These are phyloP conservation scores for Falciphora oryzae DNA, from an alignment of 2,329 filamentous ascomycete species.

Conservation along the genomic window DNA sequence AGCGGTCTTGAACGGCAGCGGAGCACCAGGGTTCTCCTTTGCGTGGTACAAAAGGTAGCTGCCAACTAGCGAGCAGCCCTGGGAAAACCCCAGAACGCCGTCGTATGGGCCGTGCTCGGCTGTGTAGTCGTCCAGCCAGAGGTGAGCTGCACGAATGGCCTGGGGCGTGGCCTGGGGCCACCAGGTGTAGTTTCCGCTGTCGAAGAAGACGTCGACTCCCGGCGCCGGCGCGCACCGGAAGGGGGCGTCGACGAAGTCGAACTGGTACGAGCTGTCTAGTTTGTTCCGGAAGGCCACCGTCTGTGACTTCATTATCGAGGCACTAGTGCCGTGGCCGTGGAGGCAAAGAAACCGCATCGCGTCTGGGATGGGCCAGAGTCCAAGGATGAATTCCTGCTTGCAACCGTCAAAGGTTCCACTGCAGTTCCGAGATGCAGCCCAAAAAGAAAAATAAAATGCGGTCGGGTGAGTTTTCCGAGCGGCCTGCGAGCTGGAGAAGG, in stretches of 20 bases:
- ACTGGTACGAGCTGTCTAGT: slow-evolving; percentile 24
- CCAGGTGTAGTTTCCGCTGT: slow-evolving; percentile 23
- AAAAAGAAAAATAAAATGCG: not conserved
- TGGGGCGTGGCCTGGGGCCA: slow-evolving; percentile 22
- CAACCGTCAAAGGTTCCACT: not conserved
- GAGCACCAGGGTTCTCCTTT: slow-evolving; percentile 24
- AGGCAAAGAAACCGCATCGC: slow-evolving; percentile 30
- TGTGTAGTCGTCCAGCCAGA: slow-evolving; percentile 30
- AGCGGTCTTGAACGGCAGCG: slow-evolving; percentile 31
- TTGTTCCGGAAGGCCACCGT: slow-evolving; percentile 30
- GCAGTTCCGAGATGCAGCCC: not conserved
- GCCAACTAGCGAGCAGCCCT: slow-evolving; percentile 32
- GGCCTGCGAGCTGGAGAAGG: not conserved
- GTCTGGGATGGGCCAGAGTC: not conserved
- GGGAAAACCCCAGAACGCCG: slow-evolving; percentile 30
- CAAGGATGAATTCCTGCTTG: not conserved
- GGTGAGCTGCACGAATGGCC: slow-evolving; percentile 28
- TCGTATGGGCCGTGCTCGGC: slow-evolving; percentile 29
- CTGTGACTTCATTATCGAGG: slow-evolving; percentile 29
- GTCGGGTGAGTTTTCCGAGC: not conserved
- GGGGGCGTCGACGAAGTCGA: slow-evolving; percentile 30
- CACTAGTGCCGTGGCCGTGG: slow-evolving; percentile 32
- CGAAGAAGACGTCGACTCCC: slow-evolving; percentile 27
- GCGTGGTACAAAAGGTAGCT: slow-evolving; percentile 34
- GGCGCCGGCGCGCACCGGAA: slow-evolving; percentile 25